Base-by-base conservation (phyloP, 2,329 filamentous ascomycete species). In the Diplocarpon rosae region DNA sequence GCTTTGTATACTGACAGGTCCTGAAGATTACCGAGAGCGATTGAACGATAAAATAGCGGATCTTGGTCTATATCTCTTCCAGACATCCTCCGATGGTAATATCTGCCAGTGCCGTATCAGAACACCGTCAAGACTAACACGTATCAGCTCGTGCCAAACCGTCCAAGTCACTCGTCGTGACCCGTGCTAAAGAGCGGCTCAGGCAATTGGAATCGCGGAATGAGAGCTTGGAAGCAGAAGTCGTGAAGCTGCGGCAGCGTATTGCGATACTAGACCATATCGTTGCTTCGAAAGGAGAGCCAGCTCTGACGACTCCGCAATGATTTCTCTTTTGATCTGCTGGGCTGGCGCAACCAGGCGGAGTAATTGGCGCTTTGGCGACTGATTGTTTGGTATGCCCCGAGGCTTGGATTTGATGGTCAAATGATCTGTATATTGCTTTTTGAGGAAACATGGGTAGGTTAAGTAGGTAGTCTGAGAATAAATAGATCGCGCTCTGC, bases 241-340 rank as follows among this genome's bases (percentile, higher is more conserved):
- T 56, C 5, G 43, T 42, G 7, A 52, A 51, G 37, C 37, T 56
- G 15, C 32, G 42, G 36, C 52, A 53, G 39, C 52, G 48, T 24
- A 50, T 53, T 33, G 51, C 53, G 5, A 51, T 55, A 14, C 32
- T 52, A 6, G 51, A 55, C 30, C 53, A 55, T 35, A 44, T 55
- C 15, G 50, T 46, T 17, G 37, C 46, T 11, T 28, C 16, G 17
- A 46, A 48, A 43, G 33, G 41, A 14, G 41, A 37, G 15, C 41
- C 12, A 8, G 27, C 24, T 12, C 27, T 43, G 13, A 14, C 33
- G 1, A 37, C 28, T 13, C 34, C 41, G 15, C 14, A 20, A 13
- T 43, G 15, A 24, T 27, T 13, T 43, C 15, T 43, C 72, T 68
- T 68, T 47, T 14, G 30, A 24, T 24, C 20, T 24, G 20, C 7